Percentiles rank a stretch among this genome's conserved stretches.
Conservation (phyloP, 2,329 filamentous ascomycete species). For the Stylonectria norvegica region DNA sequence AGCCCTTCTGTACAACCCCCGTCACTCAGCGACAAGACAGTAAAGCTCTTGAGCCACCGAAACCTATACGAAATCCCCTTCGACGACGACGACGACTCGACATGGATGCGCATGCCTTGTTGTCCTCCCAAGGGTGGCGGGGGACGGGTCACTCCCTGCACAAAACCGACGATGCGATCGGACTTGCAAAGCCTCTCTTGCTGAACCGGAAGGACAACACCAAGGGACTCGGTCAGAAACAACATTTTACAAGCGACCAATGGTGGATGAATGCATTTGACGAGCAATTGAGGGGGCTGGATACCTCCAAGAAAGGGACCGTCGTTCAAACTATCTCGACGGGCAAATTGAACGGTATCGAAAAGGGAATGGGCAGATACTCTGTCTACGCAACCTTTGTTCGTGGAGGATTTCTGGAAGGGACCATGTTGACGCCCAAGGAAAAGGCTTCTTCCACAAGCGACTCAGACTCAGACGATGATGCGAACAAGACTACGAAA, state of each 20-base stretch:
- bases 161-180: slow-evolving; percentile 65
- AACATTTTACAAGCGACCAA: slow-evolving; percentile 68
- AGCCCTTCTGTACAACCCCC: too few relatives aligned
- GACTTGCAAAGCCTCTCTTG: slow-evolving; percentile 78
- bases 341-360: slow-evolving; percentile 54
- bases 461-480: slow-evolving; percentile 26
- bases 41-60: not conserved
- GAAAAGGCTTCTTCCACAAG: slow-evolving; percentile 25
- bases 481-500: slow-evolving; percentile 25
- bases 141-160: slow-evolving; percentile 87
- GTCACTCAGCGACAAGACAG: not conserved
- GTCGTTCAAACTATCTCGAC: slow-evolving; percentile 55
- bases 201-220: slow-evolving; percentile 79
- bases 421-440: slow-evolving; percentile 53
- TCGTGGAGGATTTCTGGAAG: slow-evolving; percentile 70
- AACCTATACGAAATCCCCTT: not conserved
- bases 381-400: slow-evolving; percentile 83
- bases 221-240: slow-evolving; percentile 76
- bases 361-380: slow-evolving; percentile 53
- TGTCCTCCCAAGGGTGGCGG: slow-evolving; percentile 85
- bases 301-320: slow-evolving; percentile 56
- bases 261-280: slow-evolving; percentile 98
- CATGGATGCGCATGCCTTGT: slow-evolving; percentile 83
- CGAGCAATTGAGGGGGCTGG: slow-evolving; percentile 78
- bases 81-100: not conserved